A percentile compares a stretch with the other conserved stretches of the same genome.
These are phyloP conservation scores for Olyra latifolia DNA, from an alignment of 176 grass and related monocot species.

Conservation along the genomic window DNA sequence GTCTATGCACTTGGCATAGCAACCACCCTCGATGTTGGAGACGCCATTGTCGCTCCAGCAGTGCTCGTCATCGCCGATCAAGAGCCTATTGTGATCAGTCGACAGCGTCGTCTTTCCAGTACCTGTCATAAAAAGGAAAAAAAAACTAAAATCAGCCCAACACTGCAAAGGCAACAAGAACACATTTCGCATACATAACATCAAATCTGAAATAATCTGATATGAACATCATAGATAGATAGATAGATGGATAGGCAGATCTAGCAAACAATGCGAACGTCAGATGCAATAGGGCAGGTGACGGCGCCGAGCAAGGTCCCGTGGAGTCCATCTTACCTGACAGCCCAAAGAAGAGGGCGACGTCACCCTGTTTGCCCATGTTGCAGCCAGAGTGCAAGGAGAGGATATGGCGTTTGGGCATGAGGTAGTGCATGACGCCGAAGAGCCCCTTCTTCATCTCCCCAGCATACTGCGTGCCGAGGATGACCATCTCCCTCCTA, in stretches of 20 bases:
- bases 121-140: conserved; percentile 42
- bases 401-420: conserved; percentile 91
- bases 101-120: conserved; percentile 95
- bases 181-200: background rate
- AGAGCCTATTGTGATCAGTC: conserved; percentile 82
- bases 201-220: background rate
- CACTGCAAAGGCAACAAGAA: background rate
- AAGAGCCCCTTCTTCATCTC: conserved; percentile 99
- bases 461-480: conserved; percentile 98
- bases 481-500: conserved; percentile 99
- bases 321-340: conserved; percentile 71
- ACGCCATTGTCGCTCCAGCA: conserved; percentile 93
- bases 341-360: conserved; percentile 98
- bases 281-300: conserved; percentile 68
- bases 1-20: conserved; percentile 97
- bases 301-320: conserved; percentile 45
- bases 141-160: background rate
- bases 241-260: no score
- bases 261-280: conserved; percentile 2
- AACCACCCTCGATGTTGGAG: conserved; percentile 97
- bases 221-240: background rate
- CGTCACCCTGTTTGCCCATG: conserved; percentile 92
- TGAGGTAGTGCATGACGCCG: conserved; percentile 99
- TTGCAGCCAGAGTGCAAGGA: conserved; percentile 98
- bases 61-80: conserved; percentile 95